Evolutionary conservation across 345 rosid species (phyloP).

Genomic region (Ceriops zippeliana): DNA sequence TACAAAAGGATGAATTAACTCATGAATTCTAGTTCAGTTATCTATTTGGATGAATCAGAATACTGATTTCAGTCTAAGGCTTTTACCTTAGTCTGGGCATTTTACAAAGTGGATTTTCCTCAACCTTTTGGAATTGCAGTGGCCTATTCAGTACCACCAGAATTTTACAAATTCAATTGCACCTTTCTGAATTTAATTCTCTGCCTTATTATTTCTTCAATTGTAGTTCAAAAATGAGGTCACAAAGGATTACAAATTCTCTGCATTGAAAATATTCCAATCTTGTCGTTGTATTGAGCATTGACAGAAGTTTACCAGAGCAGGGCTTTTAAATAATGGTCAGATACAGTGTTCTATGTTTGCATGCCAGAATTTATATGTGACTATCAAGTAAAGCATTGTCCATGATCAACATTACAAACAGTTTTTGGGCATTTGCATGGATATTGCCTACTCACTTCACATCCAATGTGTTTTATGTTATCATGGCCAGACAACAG

Average conservation of each 20-base stretch:
- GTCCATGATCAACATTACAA: too few relatives aligned
- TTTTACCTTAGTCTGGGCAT: not conserved
- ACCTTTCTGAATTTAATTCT: not conserved
- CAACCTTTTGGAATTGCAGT: not conserved
- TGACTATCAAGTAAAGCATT: not conserved
- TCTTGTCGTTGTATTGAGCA: not conserved
- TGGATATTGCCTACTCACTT: too few relatives aligned
- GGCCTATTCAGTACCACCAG: not conserved
- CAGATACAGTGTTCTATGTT: too few relatives aligned
- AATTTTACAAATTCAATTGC: not conserved
- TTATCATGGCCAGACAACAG: not conserved
- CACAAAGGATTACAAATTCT: not conserved
- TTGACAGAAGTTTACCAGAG: too few relatives aligned
- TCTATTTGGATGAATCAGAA: not conserved
- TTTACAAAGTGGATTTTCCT: conserved; percentile 1
- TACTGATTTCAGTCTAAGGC: not conserved
- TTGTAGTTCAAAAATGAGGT: conserved; percentile 1
- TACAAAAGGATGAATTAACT: not conserved
- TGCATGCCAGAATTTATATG: not conserved
- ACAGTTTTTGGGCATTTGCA: too few relatives aligned
- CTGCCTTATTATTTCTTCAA: not conserved
- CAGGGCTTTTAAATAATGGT: too few relatives aligned
- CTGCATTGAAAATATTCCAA: not conserved
- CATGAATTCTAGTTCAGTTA: not conserved
- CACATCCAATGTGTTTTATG: not conserved